Evolutionary conservation across 1,284 basidiomycete species (phyloP).

Genomic region (Apiotrichum mycotoxinovorans): DNA sequence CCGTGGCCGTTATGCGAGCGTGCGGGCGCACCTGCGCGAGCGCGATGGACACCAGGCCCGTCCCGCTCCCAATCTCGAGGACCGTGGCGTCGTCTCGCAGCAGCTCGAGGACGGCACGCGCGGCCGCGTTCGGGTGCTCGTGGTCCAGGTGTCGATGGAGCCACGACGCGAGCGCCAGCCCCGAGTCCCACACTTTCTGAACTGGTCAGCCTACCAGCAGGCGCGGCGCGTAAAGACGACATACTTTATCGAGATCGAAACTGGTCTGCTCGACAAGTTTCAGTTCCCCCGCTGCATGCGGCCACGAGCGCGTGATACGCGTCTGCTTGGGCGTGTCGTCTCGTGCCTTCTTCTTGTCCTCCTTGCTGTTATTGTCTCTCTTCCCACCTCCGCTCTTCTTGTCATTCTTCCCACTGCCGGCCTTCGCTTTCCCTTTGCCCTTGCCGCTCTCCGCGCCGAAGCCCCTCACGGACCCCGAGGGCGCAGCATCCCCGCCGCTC

Average conservation of each 20-base stretch:
- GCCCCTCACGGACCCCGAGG: neutral
- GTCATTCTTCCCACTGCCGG: conserved; percentile 4
- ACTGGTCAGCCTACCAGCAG: neutral
- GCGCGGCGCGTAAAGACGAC: conserved; percentile 26
- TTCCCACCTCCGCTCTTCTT: neutral
- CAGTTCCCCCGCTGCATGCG: conserved; percentile 50
- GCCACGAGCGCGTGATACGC: conserved; percentile 62
- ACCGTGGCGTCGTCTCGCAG: neutral
- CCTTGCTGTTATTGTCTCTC: conserved; percentile 20
- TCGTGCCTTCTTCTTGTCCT: conserved; percentile 27
- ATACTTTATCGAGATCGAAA: conserved; percentile 83
- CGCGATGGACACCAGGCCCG: conserved; percentile 71
- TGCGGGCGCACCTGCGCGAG: conserved; percentile 55
- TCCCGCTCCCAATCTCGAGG: conserved; percentile 65
- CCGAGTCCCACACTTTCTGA: conserved; percentile 91
- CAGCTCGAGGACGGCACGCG: conserved; percentile 8
- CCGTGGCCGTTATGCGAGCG: neutral
- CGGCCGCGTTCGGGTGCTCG: conserved; percentile 4
- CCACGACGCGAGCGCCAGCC: conserved; percentile 74
- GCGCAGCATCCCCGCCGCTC: conserved; percentile 8
- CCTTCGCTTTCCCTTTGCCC: conserved; percentile 10
- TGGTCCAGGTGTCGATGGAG: conserved; percentile 46
- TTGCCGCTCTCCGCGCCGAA: conserved; percentile 5
- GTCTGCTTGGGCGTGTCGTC: conserved; percentile 62
- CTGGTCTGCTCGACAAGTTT: conserved; percentile 71